Evolutionary conservation across 306 rosid genomes (phyloP).

Genomic region (Quercus gilva): DNA sequence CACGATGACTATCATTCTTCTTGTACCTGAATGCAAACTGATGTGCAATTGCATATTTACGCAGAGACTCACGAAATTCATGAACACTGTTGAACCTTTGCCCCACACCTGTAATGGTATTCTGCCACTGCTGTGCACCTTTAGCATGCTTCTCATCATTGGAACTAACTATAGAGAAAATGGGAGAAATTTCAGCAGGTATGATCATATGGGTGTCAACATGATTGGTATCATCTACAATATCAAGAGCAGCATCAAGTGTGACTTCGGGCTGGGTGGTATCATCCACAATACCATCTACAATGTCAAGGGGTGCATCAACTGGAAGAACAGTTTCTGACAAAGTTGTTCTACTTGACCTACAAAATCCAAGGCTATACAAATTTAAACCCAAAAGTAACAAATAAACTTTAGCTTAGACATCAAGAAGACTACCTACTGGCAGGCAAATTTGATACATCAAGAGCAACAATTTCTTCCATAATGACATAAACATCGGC

Average conservation of each 20-base stretch:
- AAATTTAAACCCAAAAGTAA: conserved; percentile 21
- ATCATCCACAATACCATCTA: conserved; percentile 40
- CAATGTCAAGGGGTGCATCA: conserved; percentile 35
- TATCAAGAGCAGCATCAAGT: conserved; percentile 47
- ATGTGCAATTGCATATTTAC: conserved; percentile 95
- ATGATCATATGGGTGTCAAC: conserved; percentile 44
- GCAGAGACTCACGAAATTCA: conserved; percentile 90
- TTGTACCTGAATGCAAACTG: conserved; percentile 93
- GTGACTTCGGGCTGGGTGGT: conserved; percentile 33
- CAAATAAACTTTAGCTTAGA: conserved; percentile 24
- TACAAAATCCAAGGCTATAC: conserved; percentile 31
- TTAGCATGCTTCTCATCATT: conserved; percentile 62
- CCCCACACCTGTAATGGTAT: conserved; percentile 89
- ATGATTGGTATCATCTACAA: conserved; percentile 50
- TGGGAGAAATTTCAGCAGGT: conserved; percentile 43
- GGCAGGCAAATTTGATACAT: conserved; percentile 78
- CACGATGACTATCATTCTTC: conserved; percentile 98
- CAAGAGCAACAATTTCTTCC: conserved; percentile 60
- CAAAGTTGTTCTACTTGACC: conserved; percentile 98
- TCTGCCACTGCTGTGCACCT: conserved; percentile 95
- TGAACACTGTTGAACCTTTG: conserved; percentile 87
- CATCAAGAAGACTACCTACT: conserved; percentile 80
- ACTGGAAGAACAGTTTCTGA: conserved; percentile 75
- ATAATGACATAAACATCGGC: conserved; percentile 61
- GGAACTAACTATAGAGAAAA: conserved; percentile 36